These are phyloP conservation scores for Clavispora phyllophila DNA, from an alignment of 805 yeast species.

Conservation along the genomic window DNA sequence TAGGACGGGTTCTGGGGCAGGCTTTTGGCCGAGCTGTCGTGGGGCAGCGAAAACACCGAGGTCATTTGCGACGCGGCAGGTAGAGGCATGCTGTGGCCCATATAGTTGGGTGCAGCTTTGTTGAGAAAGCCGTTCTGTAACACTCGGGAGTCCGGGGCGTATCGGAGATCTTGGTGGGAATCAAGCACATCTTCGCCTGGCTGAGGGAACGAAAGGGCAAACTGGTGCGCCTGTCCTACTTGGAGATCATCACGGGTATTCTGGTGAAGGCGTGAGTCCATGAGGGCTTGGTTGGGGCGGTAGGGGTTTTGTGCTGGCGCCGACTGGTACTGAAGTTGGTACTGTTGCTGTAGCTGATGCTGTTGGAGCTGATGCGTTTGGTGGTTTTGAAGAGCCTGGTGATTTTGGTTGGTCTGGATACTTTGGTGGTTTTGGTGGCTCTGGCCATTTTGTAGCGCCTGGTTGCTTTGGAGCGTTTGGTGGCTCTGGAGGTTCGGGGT, in stretches of 20 bases:
- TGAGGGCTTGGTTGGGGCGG: background rate
- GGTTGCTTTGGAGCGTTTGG: background rate
- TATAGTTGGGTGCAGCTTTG: slow-evolving; percentile 1
- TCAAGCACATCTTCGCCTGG: background rate
- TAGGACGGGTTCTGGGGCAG: background rate
- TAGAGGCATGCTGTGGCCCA: background rate
- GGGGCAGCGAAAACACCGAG: background rate
- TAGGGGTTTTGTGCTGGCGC: slow-evolving; percentile 15
- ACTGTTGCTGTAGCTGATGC: slow-evolving; percentile 8
- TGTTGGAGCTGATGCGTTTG: slow-evolving; percentile 6
- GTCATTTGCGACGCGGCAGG: background rate
- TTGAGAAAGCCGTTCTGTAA: background rate
- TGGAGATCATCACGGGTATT: background rate
- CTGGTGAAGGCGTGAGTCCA: background rate
- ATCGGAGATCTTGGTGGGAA: background rate
- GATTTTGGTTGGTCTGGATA: no score
- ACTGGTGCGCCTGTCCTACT: background rate
- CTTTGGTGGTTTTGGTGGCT: background rate
- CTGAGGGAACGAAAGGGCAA: background rate
- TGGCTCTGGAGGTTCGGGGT: slow-evolving; percentile 2
- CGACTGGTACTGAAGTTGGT: slow-evolving; percentile 10
- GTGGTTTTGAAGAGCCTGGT: background rate
- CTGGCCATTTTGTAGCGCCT: slow-evolving; percentile 5
- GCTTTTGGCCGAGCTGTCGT: background rate
- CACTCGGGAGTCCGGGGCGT: background rate